Percentiles rank a stretch among this genome's conserved stretches.
Conservation (phyloP, 139 green algal species). For the Micractinium conductrix region DNA sequence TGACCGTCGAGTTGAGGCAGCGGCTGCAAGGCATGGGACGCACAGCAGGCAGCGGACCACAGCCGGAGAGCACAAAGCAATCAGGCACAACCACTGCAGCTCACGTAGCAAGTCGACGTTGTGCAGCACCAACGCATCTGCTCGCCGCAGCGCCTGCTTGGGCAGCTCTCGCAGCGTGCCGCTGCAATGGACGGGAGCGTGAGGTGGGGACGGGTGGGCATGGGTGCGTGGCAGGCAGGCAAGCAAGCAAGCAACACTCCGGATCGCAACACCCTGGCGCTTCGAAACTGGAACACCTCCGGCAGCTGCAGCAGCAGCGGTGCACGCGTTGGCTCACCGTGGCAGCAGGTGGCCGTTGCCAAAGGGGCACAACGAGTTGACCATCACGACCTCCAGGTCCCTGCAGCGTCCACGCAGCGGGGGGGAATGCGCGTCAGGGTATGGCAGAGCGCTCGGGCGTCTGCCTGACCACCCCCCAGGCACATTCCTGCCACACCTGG, state of each 20-base stretch:
- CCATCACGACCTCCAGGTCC: constrained; percentile 49
- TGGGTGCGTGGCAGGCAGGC: background rate
- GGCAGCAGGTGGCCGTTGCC: constrained; percentile 52
- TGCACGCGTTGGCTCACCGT: too few species aligned
- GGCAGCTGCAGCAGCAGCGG: too few species aligned
- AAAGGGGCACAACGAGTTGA: constrained; percentile 44
- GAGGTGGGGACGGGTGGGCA: background rate
- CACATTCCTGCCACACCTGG: too few species aligned
- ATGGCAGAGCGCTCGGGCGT: background rate
- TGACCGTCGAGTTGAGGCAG: background rate
- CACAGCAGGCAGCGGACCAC: background rate
- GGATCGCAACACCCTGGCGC: too few species aligned
- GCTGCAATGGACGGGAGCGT: background rate
- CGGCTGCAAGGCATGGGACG: background rate
- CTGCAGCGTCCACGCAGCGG: background rate
- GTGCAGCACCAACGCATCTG: constrained; percentile 46
- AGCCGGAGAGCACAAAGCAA: background rate
- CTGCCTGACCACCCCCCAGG: too few species aligned
- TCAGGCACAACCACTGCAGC: background rate
- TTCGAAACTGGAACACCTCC: too few species aligned
- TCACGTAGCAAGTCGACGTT: constrained; percentile 37
- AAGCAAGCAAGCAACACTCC: too few species aligned
- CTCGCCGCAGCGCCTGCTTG: constrained; percentile 35
- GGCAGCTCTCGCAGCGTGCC: constrained; percentile 43
- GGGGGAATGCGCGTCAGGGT: too few species aligned